A percentile compares a stretch with the other conserved stretches of the same genome.
Conservation (phyloP, 2,329 filamentous ascomycete species). For the Botryosphaeria dothidea region DNA sequence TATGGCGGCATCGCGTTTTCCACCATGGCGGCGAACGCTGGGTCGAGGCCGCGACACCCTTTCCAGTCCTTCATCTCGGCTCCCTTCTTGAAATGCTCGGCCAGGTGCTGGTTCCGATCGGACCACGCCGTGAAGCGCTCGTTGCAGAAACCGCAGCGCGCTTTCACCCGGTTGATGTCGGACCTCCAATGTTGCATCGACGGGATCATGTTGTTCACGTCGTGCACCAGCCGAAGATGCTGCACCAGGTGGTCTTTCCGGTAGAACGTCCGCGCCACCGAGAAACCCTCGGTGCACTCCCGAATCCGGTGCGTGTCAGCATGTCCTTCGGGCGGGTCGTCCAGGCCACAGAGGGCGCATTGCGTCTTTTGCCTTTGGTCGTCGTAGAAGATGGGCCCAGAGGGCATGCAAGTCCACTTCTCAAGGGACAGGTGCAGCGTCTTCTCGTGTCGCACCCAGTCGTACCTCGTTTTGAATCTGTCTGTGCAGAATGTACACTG, state of each 20-base stretch:
- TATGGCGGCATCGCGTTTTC: slow-evolving; percentile 30
- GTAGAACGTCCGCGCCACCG: slow-evolving; percentile 30
- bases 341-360: slow-evolving; percentile 28
- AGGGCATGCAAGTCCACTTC: slow-evolving; percentile 29
- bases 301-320: slow-evolving; percentile 27
- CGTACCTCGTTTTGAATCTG: slow-evolving; percentile 32
- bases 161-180: slow-evolving; percentile 26
- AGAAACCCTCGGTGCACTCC: slow-evolving; percentile 26
- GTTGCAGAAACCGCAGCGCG: slow-evolving; percentile 30
- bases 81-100: slow-evolving; percentile 30
- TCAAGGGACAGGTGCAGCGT: slow-evolving; percentile 31
- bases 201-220: slow-evolving; percentile 14
- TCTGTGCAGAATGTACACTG: slow-evolving; percentile 35
- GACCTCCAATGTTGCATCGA: slow-evolving; percentile 31
- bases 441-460: slow-evolving; percentile 34
- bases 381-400: slow-evolving; percentile 22
- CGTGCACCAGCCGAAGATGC: slow-evolving; percentile 30
- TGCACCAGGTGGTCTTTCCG: slow-evolving; percentile 33
- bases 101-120: slow-evolving; percentile 29
- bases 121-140: slow-evolving; percentile 26
- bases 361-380: slow-evolving; percentile 18
- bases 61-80: slow-evolving; percentile 30
- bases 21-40: slow-evolving; percentile 21
- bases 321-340: slow-evolving; percentile 23
- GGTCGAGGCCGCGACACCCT: slow-evolving; percentile 30